These are phyloP conservation scores for Phytophthora meadii DNA, from an alignment of 352 stramenopile genomes.

Conservation along the genomic window DNA sequence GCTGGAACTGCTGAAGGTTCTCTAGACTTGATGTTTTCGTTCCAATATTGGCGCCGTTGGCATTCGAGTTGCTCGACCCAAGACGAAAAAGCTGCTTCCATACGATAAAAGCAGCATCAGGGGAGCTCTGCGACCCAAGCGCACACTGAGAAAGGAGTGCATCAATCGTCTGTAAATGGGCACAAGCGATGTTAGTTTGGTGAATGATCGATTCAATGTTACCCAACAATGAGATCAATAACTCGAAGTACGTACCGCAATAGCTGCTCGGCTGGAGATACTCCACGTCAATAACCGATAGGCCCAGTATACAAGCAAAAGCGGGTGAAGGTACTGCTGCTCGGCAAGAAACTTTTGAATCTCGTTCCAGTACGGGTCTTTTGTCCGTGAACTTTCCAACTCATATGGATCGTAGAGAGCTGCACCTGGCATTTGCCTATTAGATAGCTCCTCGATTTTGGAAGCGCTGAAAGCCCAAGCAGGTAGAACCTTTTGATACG, in stretches of 20 bases:
- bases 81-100: slow-evolving; percentile 71
- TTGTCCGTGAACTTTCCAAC: slow-evolving; percentile 70
- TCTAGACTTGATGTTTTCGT: slow-evolving; percentile 17
- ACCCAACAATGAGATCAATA: neutral
- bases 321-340: slow-evolving; percentile 67
- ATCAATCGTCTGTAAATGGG: slow-evolving; percentile 63
- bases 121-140: slow-evolving; percentile 53
- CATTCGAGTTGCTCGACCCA: slow-evolving; percentile 20
- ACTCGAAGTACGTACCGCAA: slow-evolving; percentile 46
- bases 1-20: slow-evolving; percentile 43
- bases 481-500: slow-evolving; percentile 45
- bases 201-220: no score
- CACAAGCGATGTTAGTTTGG: no score
- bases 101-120: slow-evolving; percentile 62
- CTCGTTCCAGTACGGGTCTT: slow-evolving; percentile 83
- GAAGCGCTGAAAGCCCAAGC: slow-evolving; percentile 49
- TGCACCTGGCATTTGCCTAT: slow-evolving; percentile 11
- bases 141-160: slow-evolving; percentile 65
- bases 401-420: slow-evolving; percentile 67
- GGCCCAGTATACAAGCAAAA: slow-evolving; percentile 72
- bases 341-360: slow-evolving; percentile 73
- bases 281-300: slow-evolving; percentile 76
- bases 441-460: slow-evolving; percentile 31
- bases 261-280: slow-evolving; percentile 58
- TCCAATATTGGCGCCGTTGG: slow-evolving; percentile 10